phyloP scores from a whole-genome alignment of 345 rosid genomes.

The Brassica rapa region DNA sequence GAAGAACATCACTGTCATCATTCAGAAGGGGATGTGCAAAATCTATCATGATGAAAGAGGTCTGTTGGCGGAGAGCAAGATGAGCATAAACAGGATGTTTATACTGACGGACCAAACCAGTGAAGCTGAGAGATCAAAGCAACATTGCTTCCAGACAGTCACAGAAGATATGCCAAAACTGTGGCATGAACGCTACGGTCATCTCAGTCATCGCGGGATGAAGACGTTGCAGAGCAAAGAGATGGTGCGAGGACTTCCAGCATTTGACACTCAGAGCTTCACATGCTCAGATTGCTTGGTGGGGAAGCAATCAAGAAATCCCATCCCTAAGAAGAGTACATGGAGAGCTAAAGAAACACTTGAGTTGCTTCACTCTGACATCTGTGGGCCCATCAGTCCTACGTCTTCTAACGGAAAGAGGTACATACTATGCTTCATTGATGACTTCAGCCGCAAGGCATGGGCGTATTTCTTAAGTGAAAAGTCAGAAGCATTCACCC shows the following conservation, averaged over 20 bases:
- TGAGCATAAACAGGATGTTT: background rate
- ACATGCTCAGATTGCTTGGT: background rate
- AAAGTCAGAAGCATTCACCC: background rate
- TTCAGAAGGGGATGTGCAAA: background rate
- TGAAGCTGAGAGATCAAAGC: background rate
- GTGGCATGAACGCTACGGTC: background rate
- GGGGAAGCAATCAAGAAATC: background rate
- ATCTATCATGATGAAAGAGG: background rate
- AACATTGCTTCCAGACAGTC: background rate
- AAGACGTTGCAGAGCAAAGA: background rate
- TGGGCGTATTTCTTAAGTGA: background rate
- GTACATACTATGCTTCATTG: background rate
- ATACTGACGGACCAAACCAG: background rate
- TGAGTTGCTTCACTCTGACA: too few species aligned
- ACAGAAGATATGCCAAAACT: background rate
- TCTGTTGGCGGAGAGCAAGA: background rate
- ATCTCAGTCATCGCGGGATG: background rate
- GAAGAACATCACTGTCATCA: background rate
- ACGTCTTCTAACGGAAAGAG: background rate
- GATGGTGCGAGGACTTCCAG: background rate
- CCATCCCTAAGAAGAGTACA: too few species aligned
- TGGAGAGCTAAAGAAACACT: too few species aligned
- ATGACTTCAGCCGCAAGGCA: background rate
- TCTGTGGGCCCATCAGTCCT: too few species aligned
- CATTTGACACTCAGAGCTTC: background rate